Conservation (phyloP, 2,329 filamentous ascomycete genomes). For the Epichloe festucae region DNA sequence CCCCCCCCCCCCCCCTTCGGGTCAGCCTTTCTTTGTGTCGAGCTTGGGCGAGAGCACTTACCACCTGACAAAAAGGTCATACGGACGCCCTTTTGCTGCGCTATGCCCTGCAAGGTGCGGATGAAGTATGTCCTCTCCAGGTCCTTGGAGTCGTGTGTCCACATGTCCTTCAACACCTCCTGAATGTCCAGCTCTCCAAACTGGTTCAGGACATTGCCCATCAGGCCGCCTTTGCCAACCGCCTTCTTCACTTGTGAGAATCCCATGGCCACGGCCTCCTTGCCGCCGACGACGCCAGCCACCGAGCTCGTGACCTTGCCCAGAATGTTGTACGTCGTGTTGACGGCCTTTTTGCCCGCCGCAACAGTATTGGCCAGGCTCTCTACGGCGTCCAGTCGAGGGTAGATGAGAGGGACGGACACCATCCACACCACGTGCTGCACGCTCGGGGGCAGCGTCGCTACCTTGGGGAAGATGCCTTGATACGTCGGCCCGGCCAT, state of each 20-base stretch:
- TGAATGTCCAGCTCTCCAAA: conserved; percentile 93
- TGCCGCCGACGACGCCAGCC: conserved; percentile 88
- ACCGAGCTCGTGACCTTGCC: conserved; percentile 93
- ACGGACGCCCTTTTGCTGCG: conserved; percentile 85
- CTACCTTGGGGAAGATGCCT: conserved; percentile 91
- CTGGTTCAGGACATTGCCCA: conserved; percentile 90
- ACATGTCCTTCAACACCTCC: conserved; percentile 90
- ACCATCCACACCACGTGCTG: conserved; percentile 97
- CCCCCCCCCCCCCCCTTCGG: too few species aligned
- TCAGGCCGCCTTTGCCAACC: conserved; percentile 86
- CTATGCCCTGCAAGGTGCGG: conserved; percentile 85
- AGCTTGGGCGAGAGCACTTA: conserved; percentile 22
- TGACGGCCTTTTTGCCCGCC: conserved; percentile 96
- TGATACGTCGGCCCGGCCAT: conserved; percentile 96
- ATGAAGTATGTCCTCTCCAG: conserved; percentile 94
- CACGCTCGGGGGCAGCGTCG: conserved; percentile 76
- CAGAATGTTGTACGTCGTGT: conserved; percentile 88
- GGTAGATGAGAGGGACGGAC: conserved; percentile 82
- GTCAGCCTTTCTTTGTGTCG: neutral
- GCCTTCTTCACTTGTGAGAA: conserved; percentile 95
- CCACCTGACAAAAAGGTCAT: conserved; percentile 98
- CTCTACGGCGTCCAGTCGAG: conserved; percentile 81
- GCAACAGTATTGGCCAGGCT: conserved; percentile 82
- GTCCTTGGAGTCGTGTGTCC: conserved; percentile 97
- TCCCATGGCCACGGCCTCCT: conserved; percentile 80